Conservation (phyloP, 106 monocot genomes). For the Dendrobium chrysotoxum region DNA sequence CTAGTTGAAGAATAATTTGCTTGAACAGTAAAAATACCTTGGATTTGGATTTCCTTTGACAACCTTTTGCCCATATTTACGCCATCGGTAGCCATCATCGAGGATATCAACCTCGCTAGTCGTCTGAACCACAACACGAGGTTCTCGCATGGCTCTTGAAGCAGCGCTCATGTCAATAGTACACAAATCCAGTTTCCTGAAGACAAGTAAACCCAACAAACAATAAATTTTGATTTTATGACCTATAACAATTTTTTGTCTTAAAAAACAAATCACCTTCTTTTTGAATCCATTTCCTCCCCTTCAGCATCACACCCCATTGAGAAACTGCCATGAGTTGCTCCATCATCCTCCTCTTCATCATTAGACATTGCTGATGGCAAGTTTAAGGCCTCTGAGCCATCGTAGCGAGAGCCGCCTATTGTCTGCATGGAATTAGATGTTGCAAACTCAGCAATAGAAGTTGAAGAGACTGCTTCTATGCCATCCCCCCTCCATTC, state of each 20-base stretch:
- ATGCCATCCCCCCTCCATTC: conserved; percentile 21
- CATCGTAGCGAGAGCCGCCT: conserved; percentile 25
- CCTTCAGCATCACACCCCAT: conserved; percentile 35
- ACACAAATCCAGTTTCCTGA: conserved; percentile 63
- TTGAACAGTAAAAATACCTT: conserved; percentile 31
- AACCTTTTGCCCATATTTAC: conserved; percentile 97
- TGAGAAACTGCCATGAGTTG: conserved; percentile 32
- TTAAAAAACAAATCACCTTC: conserved; percentile 31
- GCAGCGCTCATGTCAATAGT: conserved; percentile 50
- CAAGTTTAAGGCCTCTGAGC: conserved; percentile 30
- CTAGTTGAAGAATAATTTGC: no score
- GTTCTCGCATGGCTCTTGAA: conserved; percentile 60
- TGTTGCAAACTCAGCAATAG: conserved; percentile 16
- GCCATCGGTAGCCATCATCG: conserved; percentile 93
- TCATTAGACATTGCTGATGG: conserved; percentile 60
- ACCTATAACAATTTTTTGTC: background rate
- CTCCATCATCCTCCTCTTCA: conserved; percentile 35
- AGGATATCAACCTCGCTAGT: conserved; percentile 94
- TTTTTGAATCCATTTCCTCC: conserved; percentile 63
- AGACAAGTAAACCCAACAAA: background rate
- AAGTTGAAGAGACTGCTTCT: conserved; percentile 25
- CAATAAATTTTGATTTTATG: background rate
- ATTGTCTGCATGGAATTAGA: conserved; percentile 26
- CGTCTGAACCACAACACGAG: conserved; percentile 87
- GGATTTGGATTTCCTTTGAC: conserved; percentile 99